phyloP scores from a whole-genome alignment of 139 green algal species.

The Haematococcus sp. region DNA sequence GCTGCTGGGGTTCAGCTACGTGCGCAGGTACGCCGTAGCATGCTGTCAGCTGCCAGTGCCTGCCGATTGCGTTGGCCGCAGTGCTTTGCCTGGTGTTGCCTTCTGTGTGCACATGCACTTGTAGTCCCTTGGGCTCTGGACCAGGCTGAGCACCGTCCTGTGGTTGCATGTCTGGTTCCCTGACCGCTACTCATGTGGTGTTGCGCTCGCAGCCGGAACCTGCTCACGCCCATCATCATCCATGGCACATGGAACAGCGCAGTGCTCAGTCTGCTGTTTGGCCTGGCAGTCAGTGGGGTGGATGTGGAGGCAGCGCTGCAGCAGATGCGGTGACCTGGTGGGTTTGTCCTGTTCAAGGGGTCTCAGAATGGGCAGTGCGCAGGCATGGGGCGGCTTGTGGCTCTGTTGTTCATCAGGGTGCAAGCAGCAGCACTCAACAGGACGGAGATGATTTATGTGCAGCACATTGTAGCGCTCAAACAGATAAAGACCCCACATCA shows the following conservation, averaged over 20 bases:
- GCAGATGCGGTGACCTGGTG: constrained; percentile 8
- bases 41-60: constrained; percentile 65
- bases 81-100: background rate
- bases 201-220: constrained; percentile 70
- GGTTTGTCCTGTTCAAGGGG: too few relatives aligned
- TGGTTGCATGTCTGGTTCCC: background rate
- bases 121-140: too few relatives aligned
- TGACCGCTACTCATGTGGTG: too few relatives aligned
- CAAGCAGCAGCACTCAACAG: too few relatives aligned
- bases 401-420: too few relatives aligned
- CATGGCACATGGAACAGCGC: constrained; percentile 82
- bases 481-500: too few relatives aligned
- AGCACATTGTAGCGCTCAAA: too few relatives aligned
- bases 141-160: too few relatives aligned
- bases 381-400: too few relatives aligned
- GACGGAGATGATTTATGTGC: too few relatives aligned
- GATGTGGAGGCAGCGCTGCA: constrained; percentile 46
- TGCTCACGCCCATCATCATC: constrained; percentile 88
- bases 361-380: too few relatives aligned
- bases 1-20: constrained; percentile 76
- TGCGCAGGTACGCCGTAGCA: constrained; percentile 58
- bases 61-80: constrained; percentile 10
- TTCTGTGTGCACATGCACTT: constrained; percentile 17
- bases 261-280: constrained; percentile 73
- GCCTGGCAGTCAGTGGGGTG: constrained; percentile 53